Evolutionary conservation across 2,329 filamentous ascomycete genomes (phyloP).

Genomic region (Cladosporium sp.): DNA sequence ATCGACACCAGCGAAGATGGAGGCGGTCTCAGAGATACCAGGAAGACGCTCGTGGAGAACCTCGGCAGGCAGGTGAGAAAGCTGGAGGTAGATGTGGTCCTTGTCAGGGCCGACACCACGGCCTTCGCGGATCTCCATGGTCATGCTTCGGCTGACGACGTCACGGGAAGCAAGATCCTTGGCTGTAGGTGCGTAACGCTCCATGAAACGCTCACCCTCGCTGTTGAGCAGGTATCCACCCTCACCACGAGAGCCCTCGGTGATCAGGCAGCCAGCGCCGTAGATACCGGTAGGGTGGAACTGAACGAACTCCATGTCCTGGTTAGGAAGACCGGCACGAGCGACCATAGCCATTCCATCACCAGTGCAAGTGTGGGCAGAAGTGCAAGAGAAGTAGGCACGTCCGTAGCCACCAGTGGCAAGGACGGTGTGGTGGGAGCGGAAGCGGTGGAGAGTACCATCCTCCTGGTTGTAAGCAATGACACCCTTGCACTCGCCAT

Average conservation of each 20-base stretch:
- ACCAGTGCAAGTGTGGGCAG: constrained; percentile 96
- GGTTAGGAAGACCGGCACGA: constrained; percentile 93
- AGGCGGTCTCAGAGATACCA: constrained; percentile 96
- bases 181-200: constrained; percentile 93
- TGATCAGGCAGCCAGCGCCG: constrained; percentile 95
- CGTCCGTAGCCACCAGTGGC: constrained; percentile 97
- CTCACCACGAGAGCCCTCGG: constrained; percentile 95
- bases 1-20: constrained; percentile 95
- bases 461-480: constrained; percentile 99
- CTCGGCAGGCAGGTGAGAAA: constrained; percentile 89
- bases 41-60: constrained; percentile 93
- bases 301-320: constrained; percentile 99
- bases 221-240: constrained; percentile 97
- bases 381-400: constrained; percentile 97
- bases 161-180: constrained; percentile 97
- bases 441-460: constrained; percentile 94
- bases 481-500: constrained; percentile 93
- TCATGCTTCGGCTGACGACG: constrained; percentile 97
- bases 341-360: constrained; percentile 99
- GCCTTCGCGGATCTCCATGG: constrained; percentile 93
- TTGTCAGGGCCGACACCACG: constrained; percentile 95
- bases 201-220: constrained; percentile 98
- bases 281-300: constrained; percentile 99
- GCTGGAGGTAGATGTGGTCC: constrained; percentile 97
- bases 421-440: constrained; percentile 92